A percentile compares a stretch with the other conserved stretches of the same genome.
phyloP scores from a whole-genome alignment of 768 basidiomycete species.

The Termitomyces sp. region DNA sequence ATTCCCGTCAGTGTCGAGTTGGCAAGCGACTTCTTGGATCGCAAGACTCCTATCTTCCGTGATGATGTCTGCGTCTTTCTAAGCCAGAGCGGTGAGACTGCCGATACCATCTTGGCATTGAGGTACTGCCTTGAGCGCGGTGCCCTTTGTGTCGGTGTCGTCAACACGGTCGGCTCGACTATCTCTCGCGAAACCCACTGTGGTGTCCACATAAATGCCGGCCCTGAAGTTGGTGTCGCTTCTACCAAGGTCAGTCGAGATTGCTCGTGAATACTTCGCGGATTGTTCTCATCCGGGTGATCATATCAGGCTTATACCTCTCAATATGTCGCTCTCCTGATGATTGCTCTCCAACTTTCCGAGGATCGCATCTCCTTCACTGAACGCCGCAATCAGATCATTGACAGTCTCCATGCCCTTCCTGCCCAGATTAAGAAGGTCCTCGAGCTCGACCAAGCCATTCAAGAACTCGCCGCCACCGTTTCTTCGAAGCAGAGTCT shows the following conservation, averaged over 20 bases:
- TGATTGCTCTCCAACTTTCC: slow-evolving; percentile 98
- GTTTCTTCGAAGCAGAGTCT: slow-evolving; percentile 82
- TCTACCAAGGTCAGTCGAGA: slow-evolving; percentile 77
- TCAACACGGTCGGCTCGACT: slow-evolving; percentile 98
- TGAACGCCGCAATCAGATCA: slow-evolving; percentile 88
- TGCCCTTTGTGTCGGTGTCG: slow-evolving; percentile 94
- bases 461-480: slow-evolving; percentile 82
- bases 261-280: background rate
- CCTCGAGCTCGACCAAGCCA: slow-evolving; percentile 68
- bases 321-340: slow-evolving; percentile 95
- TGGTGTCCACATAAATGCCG: slow-evolving; percentile 99
- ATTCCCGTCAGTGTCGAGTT: slow-evolving; percentile 97
- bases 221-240: slow-evolving; percentile 98
- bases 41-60: slow-evolving; percentile 99
- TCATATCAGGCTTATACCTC: slow-evolving; percentile 85
- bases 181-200: slow-evolving; percentile 98
- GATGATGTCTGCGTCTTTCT: slow-evolving; percentile 97
- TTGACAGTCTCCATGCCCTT: slow-evolving; percentile 87
- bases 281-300: slow-evolving; percentile 1
- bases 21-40: slow-evolving; percentile 96
- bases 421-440: slow-evolving; percentile 87
- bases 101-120: slow-evolving; percentile 94
- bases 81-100: slow-evolving; percentile 97
- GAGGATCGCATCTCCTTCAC: slow-evolving; percentile 96
- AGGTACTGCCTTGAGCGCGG: slow-evolving; percentile 97